A percentile compares a stretch with the other conserved stretches of the same genome.
phyloP scores from a whole-genome alignment of 495 filamentous ascomycete genomes.

The Aspergillus mulundensis region DNA sequence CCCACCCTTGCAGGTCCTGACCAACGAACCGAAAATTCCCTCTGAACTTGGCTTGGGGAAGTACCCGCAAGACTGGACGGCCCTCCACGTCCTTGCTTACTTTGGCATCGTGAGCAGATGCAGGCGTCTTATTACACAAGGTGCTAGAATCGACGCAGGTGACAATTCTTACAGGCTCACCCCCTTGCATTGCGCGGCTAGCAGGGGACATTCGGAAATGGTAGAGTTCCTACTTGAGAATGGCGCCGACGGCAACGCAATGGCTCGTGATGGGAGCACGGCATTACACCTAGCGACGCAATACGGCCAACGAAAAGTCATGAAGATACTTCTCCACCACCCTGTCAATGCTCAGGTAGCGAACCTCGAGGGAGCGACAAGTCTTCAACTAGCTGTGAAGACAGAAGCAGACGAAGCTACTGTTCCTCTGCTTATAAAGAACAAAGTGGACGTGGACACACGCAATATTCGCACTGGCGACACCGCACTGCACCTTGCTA shows the following conservation, averaged over 20 bases:
- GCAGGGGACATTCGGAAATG: slow-evolving; percentile 36
- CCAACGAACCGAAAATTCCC: slow-evolving; percentile 16
- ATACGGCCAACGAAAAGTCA: slow-evolving; percentile 26
- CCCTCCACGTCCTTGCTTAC: slow-evolving; percentile 28
- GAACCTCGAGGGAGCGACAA: slow-evolving; percentile 16
- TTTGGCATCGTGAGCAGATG: slow-evolving; percentile 26
- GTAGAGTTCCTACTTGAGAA: slow-evolving; percentile 32
- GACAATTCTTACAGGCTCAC: slow-evolving; percentile 25
- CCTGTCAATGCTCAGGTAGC: slow-evolving; percentile 19
- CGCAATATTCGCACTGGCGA: slow-evolving; percentile 27
- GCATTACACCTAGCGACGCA: slow-evolving; percentile 28
- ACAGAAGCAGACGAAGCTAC: slow-evolving; percentile 28
- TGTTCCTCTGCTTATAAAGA: slow-evolving; percentile 27
- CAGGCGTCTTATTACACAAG: slow-evolving; percentile 28
- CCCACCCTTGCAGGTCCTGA: slow-evolving; percentile 19
- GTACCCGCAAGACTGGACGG: slow-evolving; percentile 29
- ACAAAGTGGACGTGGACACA: slow-evolving; percentile 21
- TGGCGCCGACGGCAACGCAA: slow-evolving; percentile 24
- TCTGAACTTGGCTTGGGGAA: slow-evolving; percentile 22
- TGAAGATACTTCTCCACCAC: slow-evolving; percentile 22
- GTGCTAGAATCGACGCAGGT: slow-evolving; percentile 20
- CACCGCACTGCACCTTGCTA: slow-evolving; percentile 33
- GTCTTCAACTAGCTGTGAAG: slow-evolving; percentile 29
- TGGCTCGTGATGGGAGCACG: slow-evolving; percentile 21
- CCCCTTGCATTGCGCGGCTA: slow-evolving; percentile 35